These are phyloP conservation scores for Bocquillonia castaneifolia DNA, from an alignment of 441 rosid species.

Conservation along the genomic window DNA sequence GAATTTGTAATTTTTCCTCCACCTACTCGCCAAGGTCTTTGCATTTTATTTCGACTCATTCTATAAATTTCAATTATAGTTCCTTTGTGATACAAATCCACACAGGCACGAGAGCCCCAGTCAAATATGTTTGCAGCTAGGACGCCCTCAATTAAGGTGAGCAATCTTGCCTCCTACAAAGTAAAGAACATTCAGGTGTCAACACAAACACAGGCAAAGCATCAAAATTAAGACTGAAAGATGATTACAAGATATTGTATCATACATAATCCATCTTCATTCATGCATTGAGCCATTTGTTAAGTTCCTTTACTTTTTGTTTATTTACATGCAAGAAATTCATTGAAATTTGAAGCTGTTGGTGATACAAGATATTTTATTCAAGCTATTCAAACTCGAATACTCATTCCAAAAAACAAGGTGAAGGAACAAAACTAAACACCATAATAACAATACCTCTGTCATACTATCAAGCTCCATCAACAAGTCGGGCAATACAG, in stretches of 20 bases:
- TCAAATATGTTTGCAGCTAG: constrained; percentile 98
- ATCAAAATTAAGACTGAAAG: neutral
- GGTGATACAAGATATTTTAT: neutral
- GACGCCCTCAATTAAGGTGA: constrained; percentile 87
- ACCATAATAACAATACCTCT: constrained; percentile 45
- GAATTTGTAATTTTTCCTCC: constrained; percentile 18
- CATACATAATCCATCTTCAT: no score
- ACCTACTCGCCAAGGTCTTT: constrained; percentile 92
- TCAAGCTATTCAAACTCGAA: neutral
- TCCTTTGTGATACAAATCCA: constrained; percentile 95
- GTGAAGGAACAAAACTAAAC: constrained; percentile 10
- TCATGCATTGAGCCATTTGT: no score
- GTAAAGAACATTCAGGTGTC: constrained; percentile 13
- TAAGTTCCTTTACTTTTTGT: no score
- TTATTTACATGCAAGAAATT: neutral
- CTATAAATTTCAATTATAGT: constrained; percentile 95
- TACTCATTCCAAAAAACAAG: neutral
- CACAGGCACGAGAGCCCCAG: constrained; percentile 99
- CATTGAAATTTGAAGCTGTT: neutral
- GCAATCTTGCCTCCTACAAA: constrained; percentile 81
- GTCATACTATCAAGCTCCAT: constrained; percentile 83
- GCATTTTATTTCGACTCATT: constrained; percentile 99
- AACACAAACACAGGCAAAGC: neutral
- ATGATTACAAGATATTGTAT: neutral
- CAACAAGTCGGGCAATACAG: constrained; percentile 87